These are phyloP conservation scores for Mucor ambiguus DNA, from an alignment of 371 early-diverging fungal genomes.

Conservation along the genomic window DNA sequence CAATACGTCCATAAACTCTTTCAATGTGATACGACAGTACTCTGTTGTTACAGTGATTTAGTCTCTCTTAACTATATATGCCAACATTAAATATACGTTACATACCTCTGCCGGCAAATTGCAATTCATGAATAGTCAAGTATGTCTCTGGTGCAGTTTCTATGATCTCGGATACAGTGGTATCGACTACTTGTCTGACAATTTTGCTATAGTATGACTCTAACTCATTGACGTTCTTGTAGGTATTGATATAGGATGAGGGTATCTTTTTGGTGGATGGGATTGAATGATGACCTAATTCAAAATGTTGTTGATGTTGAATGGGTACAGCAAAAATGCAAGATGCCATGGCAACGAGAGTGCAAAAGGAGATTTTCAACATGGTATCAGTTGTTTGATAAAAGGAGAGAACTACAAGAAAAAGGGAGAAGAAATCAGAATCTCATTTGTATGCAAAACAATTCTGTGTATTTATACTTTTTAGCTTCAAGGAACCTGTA, in stretches of 20 bases:
- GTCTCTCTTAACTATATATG: background rate
- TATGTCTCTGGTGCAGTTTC: conserved; percentile 23
- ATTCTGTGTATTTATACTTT: background rate
- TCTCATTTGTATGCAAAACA: background rate
- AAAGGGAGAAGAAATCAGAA: background rate
- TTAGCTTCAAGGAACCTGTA: background rate
- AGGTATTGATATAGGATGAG: background rate
- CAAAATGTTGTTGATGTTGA: conserved; percentile 10
- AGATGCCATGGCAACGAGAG: background rate
- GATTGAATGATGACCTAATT: background rate
- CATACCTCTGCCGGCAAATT: conserved; percentile 20
- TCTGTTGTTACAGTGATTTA: conserved; percentile 2
- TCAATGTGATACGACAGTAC: conserved; percentile 23
- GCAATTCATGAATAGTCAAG: conserved; percentile 29
- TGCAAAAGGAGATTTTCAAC: background rate
- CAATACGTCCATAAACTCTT: conserved; percentile 27
- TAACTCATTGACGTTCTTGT: conserved; percentile 1
- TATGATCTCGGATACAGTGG: conserved; percentile 13
- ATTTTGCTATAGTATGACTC: conserved; percentile 11
- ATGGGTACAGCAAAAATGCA: conserved; percentile 10
- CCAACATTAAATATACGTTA: background rate
- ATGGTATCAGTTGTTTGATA: background rate
- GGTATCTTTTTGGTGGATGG: conserved; percentile 2
- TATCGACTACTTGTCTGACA: conserved; percentile 5
- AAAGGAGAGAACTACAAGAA: background rate